Conservation (phyloP, 441 rosid species). For the Jatropha multifida region DNA sequence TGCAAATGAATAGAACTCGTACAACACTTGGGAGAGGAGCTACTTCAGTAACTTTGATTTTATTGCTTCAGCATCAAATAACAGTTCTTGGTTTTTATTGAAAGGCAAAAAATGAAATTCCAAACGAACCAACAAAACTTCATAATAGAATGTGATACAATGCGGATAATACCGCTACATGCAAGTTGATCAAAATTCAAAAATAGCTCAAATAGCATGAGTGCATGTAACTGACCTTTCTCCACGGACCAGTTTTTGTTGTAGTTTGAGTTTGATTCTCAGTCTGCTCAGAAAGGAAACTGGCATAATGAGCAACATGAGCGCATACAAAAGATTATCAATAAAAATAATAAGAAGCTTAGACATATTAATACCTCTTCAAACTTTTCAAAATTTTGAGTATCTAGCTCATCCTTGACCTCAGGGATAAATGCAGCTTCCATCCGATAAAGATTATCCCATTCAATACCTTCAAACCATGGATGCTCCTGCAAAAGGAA, state of each 20-base stretch:
- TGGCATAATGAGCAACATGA: background rate
- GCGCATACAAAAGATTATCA: background rate
- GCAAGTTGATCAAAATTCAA: background rate
- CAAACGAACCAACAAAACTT: background rate
- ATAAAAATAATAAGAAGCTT: background rate
- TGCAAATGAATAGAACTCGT: background rate
- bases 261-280: constrained; percentile 58
- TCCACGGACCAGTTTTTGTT: constrained; percentile 90
- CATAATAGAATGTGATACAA: background rate
- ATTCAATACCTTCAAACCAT: constrained; percentile 73
- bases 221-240: constrained; percentile 57
- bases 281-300: constrained; percentile 40
- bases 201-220: background rate
- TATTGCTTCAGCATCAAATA: background rate
- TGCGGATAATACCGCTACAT: background rate
- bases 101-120: background rate
- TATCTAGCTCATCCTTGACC: constrained; percentile 92
- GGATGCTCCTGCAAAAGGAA: constrained; percentile 64
- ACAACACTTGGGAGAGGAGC: background rate
- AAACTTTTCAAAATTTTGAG: constrained; percentile 92
- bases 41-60: background rate
- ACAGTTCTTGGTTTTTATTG: background rate
- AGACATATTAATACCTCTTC: constrained; percentile 63
- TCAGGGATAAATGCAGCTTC: constrained; percentile 92
- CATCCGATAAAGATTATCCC: constrained; percentile 81